A percentile compares a stretch with the other conserved stretches of the same genome.
phyloP scores from a whole-genome alignment of 164 flowering plant species.

The Nymphaea thermarum region DNA sequence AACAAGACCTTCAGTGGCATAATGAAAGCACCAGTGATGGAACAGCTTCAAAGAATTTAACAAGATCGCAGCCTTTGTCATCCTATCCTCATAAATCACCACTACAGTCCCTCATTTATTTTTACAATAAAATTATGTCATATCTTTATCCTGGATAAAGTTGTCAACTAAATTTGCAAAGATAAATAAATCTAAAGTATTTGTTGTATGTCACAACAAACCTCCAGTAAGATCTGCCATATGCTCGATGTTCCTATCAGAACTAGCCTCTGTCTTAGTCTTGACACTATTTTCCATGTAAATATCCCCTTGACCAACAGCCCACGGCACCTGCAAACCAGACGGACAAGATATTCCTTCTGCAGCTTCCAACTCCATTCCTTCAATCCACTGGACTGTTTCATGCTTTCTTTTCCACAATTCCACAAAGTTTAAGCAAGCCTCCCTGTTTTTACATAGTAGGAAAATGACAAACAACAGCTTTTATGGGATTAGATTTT shows the following conservation, averaged over 20 bases:
- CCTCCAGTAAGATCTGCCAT: conserved; percentile 3
- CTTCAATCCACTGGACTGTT: conserved; percentile 88
- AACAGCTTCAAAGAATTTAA: too few species aligned
- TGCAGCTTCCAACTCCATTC: conserved; percentile 59
- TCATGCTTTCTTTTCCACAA: conserved; percentile 93
- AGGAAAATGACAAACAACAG: neutral
- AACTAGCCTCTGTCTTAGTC: conserved; percentile 17
- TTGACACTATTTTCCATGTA: conserved; percentile 30
- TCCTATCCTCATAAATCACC: neutral
- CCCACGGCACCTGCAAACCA: conserved; percentile 20
- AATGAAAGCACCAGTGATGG: too few species aligned
- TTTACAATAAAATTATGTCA: neutral
- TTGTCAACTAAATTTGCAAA: neutral
- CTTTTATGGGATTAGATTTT: neutral
- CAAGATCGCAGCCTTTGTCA: neutral
- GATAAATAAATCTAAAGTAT: neutral
- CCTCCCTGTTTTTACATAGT: conserved; percentile 53
- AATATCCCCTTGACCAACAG: conserved; percentile 18
- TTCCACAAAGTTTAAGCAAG: conserved; percentile 54
- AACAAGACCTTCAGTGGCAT: too few species aligned
- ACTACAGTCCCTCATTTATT: neutral
- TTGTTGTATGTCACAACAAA: neutral
- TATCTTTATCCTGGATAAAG: neutral
- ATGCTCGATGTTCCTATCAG: conserved; percentile 20
- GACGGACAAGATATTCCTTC: conserved; percentile 23